Conservation (phyloP, 345 rosid genomes). For the Pistacia atlantica region DNA sequence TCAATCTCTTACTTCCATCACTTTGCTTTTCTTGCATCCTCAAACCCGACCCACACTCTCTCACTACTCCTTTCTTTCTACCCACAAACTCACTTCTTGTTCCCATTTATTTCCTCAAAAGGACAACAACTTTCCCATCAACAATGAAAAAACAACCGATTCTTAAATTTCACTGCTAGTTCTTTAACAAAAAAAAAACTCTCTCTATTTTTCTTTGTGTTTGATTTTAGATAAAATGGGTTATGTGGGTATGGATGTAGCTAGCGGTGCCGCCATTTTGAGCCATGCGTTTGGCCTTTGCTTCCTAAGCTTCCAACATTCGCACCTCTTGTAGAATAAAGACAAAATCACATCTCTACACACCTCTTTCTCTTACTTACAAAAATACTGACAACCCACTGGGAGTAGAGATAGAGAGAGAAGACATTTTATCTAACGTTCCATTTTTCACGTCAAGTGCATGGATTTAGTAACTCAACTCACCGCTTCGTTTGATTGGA, state of each 20-base stretch:
- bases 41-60: conserved; percentile 45
- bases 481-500: conserved; percentile 9
- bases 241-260: conserved; percentile 21
- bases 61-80: conserved; percentile 26
- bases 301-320: conserved; percentile 82
- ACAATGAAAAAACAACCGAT: conserved; percentile 13
- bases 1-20: conserved; percentile 26
- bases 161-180: conserved; percentile 19
- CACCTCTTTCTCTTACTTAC: background rate
- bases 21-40: conserved; percentile 36
- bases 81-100: conserved; percentile 31
- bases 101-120: conserved; percentile 22
- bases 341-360: conserved; percentile 43
- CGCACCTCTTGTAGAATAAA: conserved; percentile 55
- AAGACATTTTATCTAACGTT: conserved; percentile 11
- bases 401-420: background rate
- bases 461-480: background rate
- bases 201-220: background rate
- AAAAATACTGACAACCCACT: conserved; percentile 6
- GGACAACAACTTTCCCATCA: conserved; percentile 21
- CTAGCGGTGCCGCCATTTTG: conserved; percentile 69
- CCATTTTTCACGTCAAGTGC: conserved; percentile 14
- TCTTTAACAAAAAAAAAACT: background rate
- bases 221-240: background rate
- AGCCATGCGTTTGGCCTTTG: conserved; percentile 52